These are phyloP conservation scores for Hygrocybe punicea DNA, from an alignment of 768 basidiomycete genomes.

Conservation along the genomic window DNA sequence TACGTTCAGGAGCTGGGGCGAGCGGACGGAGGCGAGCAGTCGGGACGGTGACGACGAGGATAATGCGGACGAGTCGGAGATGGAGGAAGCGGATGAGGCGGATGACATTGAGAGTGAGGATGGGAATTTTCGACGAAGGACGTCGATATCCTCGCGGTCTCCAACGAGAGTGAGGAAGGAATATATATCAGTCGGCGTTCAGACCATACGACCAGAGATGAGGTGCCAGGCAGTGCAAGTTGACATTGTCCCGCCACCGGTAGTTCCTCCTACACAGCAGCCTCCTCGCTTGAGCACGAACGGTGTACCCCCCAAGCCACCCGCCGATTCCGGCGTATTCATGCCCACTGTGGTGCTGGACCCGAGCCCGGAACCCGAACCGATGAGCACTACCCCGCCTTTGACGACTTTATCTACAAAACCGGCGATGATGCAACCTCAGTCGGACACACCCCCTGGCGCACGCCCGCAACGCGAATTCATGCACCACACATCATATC, in stretches of 20 bases:
- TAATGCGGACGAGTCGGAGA: constrained; percentile 39
- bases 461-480: constrained; percentile 10
- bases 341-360: constrained; percentile 9
- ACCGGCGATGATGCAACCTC: not conserved
- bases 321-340: constrained; percentile 8
- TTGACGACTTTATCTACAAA: not conserved
- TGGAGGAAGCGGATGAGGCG: constrained; percentile 27
- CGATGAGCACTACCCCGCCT: constrained; percentile 16
- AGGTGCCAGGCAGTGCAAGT: constrained; percentile 62
- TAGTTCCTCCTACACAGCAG: constrained; percentile 9
- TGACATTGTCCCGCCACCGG: constrained; percentile 23
- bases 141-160: constrained; percentile 6
- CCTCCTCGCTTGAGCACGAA: not conserved
- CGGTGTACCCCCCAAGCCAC: constrained; percentile 7
- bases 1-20: constrained; percentile 45
- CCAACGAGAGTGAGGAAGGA: constrained; percentile 44
- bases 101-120: constrained; percentile 6
- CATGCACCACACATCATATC: constrained; percentile 2
- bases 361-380: constrained; percentile 14
- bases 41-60: constrained; percentile 74
- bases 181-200: constrained; percentile 67
- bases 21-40: constrained; percentile 63
- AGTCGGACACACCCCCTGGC: not conserved
- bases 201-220: constrained; percentile 58
- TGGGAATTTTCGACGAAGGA: not conserved